These are phyloP conservation scores for Kodamaea sagamina DNA, from an alignment of 805 yeast genomes.

Conservation along the genomic window DNA sequence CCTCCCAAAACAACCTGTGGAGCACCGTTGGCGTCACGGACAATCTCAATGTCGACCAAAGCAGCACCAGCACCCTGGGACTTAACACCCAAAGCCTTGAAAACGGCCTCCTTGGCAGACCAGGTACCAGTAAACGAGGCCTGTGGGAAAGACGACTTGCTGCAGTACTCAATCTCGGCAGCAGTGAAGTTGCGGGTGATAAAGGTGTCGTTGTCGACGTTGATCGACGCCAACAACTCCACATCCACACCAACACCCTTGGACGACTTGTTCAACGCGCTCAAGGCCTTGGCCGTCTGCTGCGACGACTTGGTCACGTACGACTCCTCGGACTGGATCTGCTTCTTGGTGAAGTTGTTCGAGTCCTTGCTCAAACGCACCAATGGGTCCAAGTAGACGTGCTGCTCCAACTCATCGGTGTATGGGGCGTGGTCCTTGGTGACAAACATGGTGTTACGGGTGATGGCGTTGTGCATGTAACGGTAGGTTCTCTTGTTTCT, in stretches of 20 bases:
- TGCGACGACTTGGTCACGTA: conserved; percentile 51
- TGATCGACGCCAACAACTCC: conserved; percentile 79
- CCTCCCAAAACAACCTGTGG: conserved; percentile 82
- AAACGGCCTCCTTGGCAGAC: conserved; percentile 99
- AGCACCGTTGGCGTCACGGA: conserved; percentile 70
- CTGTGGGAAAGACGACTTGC: conserved; percentile 69
- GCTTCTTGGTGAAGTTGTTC: conserved; percentile 50
- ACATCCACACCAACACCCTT: conserved; percentile 96
- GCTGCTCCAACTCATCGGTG: conserved; percentile 80
- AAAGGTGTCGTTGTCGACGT: conserved; percentile 87
- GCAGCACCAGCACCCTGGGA: conserved; percentile 96
- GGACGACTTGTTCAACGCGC: conserved; percentile 54
- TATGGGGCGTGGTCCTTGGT: conserved; percentile 95
- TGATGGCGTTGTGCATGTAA: conserved; percentile 93
- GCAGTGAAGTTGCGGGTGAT: conserved; percentile 88
- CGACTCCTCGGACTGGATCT: conserved; percentile 47
- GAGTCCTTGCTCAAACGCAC: conserved; percentile 63
- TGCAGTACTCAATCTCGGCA: conserved; percentile 78
- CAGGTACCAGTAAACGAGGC: conserved; percentile 97
- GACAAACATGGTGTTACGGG: conserved; percentile 86
- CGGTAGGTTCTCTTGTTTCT: conserved; percentile 91
- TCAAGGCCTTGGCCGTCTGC: conserved; percentile 65
- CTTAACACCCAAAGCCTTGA: conserved; percentile 88
- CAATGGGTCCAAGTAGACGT: conserved; percentile 94
- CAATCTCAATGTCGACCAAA: conserved; percentile 85